Conservation (phyloP, 2,329 filamentous ascomycete genomes). For the Claviceps sp. region DNA sequence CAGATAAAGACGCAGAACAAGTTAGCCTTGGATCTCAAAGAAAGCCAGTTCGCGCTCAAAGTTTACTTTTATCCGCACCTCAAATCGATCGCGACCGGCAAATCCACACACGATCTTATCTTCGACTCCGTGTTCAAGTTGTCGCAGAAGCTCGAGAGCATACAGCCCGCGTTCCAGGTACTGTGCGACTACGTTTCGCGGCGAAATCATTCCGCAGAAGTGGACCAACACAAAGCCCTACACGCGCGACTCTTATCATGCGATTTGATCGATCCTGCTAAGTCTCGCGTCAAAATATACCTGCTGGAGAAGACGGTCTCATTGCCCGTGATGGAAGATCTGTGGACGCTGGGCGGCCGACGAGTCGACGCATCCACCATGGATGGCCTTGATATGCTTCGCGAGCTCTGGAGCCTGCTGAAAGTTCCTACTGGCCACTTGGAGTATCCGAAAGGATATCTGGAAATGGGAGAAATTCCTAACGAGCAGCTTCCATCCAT, state of each 20-base stretch:
- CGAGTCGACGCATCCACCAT: neutral
- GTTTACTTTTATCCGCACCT: neutral
- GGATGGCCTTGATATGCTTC: neutral
- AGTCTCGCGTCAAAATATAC: conserved; percentile 3
- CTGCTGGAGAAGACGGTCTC: neutral
- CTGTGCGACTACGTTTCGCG: neutral
- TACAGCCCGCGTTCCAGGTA: neutral
- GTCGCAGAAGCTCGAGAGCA: neutral
- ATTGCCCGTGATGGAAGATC: neutral
- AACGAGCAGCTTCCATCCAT: conserved; percentile 2
- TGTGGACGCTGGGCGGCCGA: conserved; percentile 1
- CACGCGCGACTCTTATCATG: neutral
- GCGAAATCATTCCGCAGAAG: neutral
- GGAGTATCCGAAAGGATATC: neutral
- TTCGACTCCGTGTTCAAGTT: conserved; percentile 1
- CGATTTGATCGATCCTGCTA: neutral
- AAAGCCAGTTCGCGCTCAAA: neutral
- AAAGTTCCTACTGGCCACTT: neutral
- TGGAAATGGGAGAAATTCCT: neutral
- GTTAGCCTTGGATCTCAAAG: neutral
- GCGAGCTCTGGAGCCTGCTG: neutral
- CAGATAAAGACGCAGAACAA: neutral
- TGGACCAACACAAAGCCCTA: neutral
- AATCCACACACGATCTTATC: neutral
- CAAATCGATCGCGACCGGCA: neutral